Evolutionary conservation across 352 stramenopile genomes (phyloP), one percentile per base, ranked within the genome.

Genomic region (Phytophthora idaei): DNA sequence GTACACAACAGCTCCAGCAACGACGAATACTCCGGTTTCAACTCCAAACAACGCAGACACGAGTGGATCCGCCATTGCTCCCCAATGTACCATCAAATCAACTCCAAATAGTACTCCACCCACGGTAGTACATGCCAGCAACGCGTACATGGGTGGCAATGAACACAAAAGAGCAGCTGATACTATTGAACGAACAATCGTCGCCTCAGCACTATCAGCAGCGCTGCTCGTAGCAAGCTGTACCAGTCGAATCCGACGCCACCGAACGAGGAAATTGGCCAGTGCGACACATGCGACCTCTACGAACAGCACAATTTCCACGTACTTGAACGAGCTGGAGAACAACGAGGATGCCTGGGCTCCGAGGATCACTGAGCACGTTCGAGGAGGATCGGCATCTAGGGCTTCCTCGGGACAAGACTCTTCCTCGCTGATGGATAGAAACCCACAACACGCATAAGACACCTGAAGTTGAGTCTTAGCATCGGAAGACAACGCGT

Each of bases 391-490:
- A 0, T 76, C 53, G 0, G 63, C 66, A 41, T 82, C 65, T 0
- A 90, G 57, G 3, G 78, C 74, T 77, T 85, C 81, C 28, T 87
- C 81, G 0, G 81, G 81, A 54, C 81, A 88, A 44, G 54, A 71
- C 0, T 25, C 36, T 39, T 75, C 62, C 4, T 89, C 78, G 5
- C 44, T 59, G 28, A 83, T 62, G 1, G 74, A 52, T 3, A 64
- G 28, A 41, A 90, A 90, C 1, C 81, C 81, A 62, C 81, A 90
- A 45, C 81, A 90, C 21, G 78, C 81, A 53, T 84, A 81, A 5
- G 61, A 73, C 5, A 15, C 54, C 36, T 85, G 69, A 0, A 90
- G 49, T n/a, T 81, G 71, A 0, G 57, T 61, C 27, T 75, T 75
- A 1, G 67, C 42, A 1, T 50, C 48, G 0, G 25, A 32, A 27